Base-by-base conservation (phyloP, 1,139 yeast genomes). In the Suhomyces chickasaworum region DNA sequence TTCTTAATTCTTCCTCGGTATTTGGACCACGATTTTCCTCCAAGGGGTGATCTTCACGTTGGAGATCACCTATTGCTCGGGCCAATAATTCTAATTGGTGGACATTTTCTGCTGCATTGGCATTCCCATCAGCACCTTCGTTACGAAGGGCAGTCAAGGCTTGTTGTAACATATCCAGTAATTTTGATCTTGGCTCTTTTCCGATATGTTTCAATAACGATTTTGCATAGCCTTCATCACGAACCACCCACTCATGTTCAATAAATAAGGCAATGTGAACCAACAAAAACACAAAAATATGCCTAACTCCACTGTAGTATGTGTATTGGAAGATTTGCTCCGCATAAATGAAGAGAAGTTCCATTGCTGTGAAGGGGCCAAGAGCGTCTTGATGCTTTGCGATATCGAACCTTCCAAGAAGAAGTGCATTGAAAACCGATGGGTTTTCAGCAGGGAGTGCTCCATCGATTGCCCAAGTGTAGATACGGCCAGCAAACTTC, bases 231-330 rank as follows among this genome's bases (percentile, higher is more conserved):
- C 88, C 88, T 40, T 82, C 82, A 59, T 86, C 93, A 45, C 83
- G 68, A 1, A 80, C 79, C n/a, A 86, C 85, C 81, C 86, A 82
- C 56, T 84, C 90, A 58, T 83, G 86, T 51, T 79, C 83, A 35
- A 82, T 70, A 57, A 80, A 80, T 7, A 81, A 52, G 2, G 81
- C 78, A 23, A 78, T 57, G 49, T 75, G 77, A 29, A 78, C 64
- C 6, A 71, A 55, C 5, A 79, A 61, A 21, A 73, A 69, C 36
- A 73, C 63, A 12, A 68, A 16, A 4, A 75, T 62, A 48, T 73
- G 70, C 15, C 71, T 55, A 10, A 69, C 48, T 2, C 84, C 84
- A 32, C 69, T 63, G 40, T 73, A 61, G 50, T 68, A 74, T 7
- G 80, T 75, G 46, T 66, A 58, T 39, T 60, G 60, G 35, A 73